phyloP scores from a whole-genome alignment of 2,329 filamentous ascomycete species.

The Fusarium caatingaense region DNA sequence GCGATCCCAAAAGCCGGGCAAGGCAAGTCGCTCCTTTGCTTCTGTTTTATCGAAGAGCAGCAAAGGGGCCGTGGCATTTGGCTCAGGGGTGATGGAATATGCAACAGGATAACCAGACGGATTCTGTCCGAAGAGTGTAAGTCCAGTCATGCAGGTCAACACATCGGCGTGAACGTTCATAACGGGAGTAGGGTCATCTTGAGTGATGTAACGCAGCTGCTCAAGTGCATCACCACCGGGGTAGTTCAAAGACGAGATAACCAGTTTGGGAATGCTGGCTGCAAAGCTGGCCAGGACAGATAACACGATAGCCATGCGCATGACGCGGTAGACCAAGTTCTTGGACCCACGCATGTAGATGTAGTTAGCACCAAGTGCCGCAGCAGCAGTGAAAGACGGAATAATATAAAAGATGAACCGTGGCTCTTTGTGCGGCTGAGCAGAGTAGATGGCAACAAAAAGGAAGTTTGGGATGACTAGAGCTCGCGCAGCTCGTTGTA shows the following conservation, averaged over 20 bases:
- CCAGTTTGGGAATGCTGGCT: slow-evolving; percentile 74
- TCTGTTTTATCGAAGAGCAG: slow-evolving; percentile 73
- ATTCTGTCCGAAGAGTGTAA: slow-evolving; percentile 72
- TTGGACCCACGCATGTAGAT: slow-evolving; percentile 74
- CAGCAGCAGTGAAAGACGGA: slow-evolving; percentile 81
- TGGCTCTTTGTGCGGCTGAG: slow-evolving; percentile 95
- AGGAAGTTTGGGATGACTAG: slow-evolving; percentile 74
- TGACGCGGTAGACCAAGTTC: slow-evolving; percentile 64
- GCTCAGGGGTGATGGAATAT: slow-evolving; percentile 35
- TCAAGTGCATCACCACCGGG: slow-evolving; percentile 85
- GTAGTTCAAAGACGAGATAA: slow-evolving; percentile 90
- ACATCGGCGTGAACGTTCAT: slow-evolving; percentile 71
- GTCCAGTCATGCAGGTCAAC: slow-evolving; percentile 76
- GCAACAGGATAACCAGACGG: slow-evolving; percentile 52
- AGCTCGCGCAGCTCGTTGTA: slow-evolving; percentile 55
- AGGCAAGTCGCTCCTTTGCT: slow-evolving; percentile 51
- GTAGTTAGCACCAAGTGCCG: slow-evolving; percentile 78
- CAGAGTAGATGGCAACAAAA: slow-evolving; percentile 84
- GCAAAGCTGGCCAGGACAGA: slow-evolving; percentile 71
- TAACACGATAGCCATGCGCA: slow-evolving; percentile 65
- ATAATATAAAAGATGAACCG: slow-evolving; percentile 93
- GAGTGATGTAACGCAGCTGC: slow-evolving; percentile 58
- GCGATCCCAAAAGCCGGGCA: slow-evolving; percentile 68
- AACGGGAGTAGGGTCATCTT: slow-evolving; percentile 36
- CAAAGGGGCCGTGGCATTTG: slow-evolving; percentile 41